Evolutionary conservation across 345 rosid genomes (phyloP).

Genomic region (Citrus maxima): DNA sequence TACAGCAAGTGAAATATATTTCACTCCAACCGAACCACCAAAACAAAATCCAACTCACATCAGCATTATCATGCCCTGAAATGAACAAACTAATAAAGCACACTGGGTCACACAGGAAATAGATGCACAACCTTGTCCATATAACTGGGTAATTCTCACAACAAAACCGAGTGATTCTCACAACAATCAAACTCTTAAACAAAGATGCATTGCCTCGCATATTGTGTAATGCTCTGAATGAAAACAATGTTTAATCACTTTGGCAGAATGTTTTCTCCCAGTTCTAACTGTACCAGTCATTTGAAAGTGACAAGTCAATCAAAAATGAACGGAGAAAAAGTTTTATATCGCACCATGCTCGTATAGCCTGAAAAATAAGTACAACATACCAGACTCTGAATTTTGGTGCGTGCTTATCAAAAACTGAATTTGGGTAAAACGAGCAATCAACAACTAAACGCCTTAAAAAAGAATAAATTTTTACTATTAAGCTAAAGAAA

Average conservation of each 20-base stretch:
- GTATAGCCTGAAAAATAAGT: slow-evolving; percentile 21
- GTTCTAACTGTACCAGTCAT: background rate
- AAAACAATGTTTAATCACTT: background rate
- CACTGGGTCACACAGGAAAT: too few relatives aligned
- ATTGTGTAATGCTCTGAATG: background rate
- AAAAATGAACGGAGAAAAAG: background rate
- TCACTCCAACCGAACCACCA: too few relatives aligned
- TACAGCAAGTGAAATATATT: background rate
- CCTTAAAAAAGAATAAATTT: too few relatives aligned
- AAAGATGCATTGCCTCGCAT: background rate
- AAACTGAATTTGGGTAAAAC: background rate
- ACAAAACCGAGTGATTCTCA: background rate
- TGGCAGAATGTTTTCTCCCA: slow-evolving; percentile 11
- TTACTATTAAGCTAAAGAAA: slow-evolving; percentile 3
- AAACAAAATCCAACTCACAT: background rate
- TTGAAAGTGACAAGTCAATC: background rate
- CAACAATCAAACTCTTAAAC: background rate
- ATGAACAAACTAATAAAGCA: background rate
- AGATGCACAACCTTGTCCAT: background rate
- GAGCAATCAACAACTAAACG: background rate
- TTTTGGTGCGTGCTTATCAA: slow-evolving; percentile 13
- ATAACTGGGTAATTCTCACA: background rate
- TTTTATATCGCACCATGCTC: slow-evolving; percentile 29
- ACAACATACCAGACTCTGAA: slow-evolving; percentile 23
- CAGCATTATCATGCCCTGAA: background rate